These are phyloP conservation scores for Sclerotinia spermophila DNA, from an alignment of 2,329 filamentous ascomycete species.

Conservation along the genomic window DNA sequence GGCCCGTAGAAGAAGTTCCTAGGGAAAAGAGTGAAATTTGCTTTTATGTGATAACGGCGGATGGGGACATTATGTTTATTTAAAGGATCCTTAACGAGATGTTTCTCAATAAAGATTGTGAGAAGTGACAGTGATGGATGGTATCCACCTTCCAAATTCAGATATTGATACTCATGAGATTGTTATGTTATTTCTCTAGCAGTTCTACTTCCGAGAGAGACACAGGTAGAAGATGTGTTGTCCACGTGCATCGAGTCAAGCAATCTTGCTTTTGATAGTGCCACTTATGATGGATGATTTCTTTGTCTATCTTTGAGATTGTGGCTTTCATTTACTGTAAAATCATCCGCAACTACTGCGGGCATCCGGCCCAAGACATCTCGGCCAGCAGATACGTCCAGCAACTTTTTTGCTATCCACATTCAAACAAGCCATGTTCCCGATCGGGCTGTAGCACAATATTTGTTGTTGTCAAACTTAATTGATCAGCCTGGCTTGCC, in stretches of 20 bases:
- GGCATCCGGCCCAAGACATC: slow-evolving; percentile 40
- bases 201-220: slow-evolving; percentile 12
- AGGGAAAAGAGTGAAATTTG: slow-evolving; percentile 24
- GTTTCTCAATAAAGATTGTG: slow-evolving; percentile 3
- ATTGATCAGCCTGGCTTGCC: slow-evolving; percentile 29
- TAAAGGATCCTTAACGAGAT: slow-evolving; percentile 2
- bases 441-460: slow-evolving; percentile 32
- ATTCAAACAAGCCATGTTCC: slow-evolving; percentile 36
- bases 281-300: slow-evolving; percentile 33
- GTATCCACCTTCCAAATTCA: slow-evolving; percentile 16
- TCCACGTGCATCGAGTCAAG: slow-evolving; percentile 57
- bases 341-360: slow-evolving; percentile 47
- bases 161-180: slow-evolving; percentile 13
- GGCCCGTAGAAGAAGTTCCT: slow-evolving; percentile 37
- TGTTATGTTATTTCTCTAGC: not conserved
- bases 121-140: slow-evolving; percentile 17
- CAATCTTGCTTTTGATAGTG: slow-evolving; percentile 34
- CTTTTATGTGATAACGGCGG: slow-evolving; percentile 30
- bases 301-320: slow-evolving; percentile 46
- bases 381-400: slow-evolving; percentile 33
- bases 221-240: slow-evolving; percentile 23
- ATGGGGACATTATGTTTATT: slow-evolving; percentile 30
- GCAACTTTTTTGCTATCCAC: slow-evolving; percentile 27
- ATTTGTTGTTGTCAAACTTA: slow-evolving; percentile 37
- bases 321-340: slow-evolving; percentile 27